These are phyloP conservation scores for Penicillium paneum DNA, from an alignment of 2,329 filamentous ascomycete species.

Conservation along the genomic window DNA sequence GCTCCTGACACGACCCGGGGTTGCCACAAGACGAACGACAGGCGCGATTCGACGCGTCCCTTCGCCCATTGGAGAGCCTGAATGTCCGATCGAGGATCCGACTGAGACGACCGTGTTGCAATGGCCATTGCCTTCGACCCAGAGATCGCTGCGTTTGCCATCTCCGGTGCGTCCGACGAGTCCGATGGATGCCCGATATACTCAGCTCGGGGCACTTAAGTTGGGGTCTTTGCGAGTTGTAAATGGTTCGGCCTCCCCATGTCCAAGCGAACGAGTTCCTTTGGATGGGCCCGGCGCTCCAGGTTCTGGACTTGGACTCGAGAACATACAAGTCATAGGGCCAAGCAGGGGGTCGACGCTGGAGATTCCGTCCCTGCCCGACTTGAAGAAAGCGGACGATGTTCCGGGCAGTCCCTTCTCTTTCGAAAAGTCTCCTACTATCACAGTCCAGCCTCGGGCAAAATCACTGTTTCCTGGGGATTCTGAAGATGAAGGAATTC, in stretches of 20 bases:
- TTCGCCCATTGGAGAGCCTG: conserved; percentile 25
- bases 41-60: conserved; percentile 21
- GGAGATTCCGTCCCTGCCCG: conserved; percentile 18
- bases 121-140: conserved; percentile 20
- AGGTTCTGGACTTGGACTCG: conserved; percentile 15
- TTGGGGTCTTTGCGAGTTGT: conserved; percentile 41
- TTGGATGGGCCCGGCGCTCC: conserved; percentile 16
- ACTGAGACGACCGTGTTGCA: conserved; percentile 14
- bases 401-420: conserved; percentile 34
- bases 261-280: conserved; percentile 34
- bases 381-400: conserved; percentile 23
- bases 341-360: conserved; percentile 12
- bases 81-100: conserved; percentile 10
- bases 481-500: conserved; percentile 23
- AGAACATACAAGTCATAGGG: conserved; percentile 9
- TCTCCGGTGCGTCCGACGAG: conserved; percentile 22
- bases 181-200: conserved; percentile 35
- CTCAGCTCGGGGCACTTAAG: conserved; percentile 42
- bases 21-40: conserved; percentile 36
- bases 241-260: conserved; percentile 39
- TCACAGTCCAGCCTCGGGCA: conserved; percentile 6
- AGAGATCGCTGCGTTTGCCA: conserved; percentile 8
- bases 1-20: conserved; percentile 34
- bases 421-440: conserved; percentile 33
- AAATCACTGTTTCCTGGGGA: conserved; percentile 18